Evolutionary conservation across 1,284 basidiomycete genomes (phyloP).

Genomic region (Kwoniella shivajii): DNA sequence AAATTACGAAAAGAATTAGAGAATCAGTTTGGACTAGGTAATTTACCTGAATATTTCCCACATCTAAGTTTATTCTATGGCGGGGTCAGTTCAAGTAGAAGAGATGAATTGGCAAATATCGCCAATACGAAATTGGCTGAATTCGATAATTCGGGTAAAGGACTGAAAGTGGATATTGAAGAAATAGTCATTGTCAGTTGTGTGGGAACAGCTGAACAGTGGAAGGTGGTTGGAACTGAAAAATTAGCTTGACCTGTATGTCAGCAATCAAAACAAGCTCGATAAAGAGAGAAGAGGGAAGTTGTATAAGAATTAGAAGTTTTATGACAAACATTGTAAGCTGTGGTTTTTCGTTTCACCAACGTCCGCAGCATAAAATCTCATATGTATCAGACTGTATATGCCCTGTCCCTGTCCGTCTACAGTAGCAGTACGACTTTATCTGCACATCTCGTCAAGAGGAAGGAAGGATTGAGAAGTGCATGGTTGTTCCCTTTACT

Average conservation of each 20-base stretch:
- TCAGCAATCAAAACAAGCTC: neutral
- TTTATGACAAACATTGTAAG: no score
- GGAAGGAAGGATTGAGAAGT: no score
- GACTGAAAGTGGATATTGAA: constrained; percentile 8
- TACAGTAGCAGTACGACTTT: no score
- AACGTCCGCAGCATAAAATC: no score
- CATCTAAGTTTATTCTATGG: constrained; percentile 45
- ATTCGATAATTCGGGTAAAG: neutral
- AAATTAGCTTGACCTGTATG: neutral
- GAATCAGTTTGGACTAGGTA: constrained; percentile 6
- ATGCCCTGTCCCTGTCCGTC: no score
- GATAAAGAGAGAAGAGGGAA: no score
- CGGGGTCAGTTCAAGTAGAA: constrained; percentile 19
- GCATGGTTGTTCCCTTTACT: no score
- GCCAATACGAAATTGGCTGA: constrained; percentile 10
- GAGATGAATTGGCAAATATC: constrained; percentile 26
- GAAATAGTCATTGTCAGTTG: constrained; percentile 18
- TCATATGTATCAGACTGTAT: no score
- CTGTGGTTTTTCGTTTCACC: no score
- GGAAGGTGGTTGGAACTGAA: constrained; percentile 14
- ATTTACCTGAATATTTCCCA: constrained; percentile 34
- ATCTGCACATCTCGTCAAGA: no score
- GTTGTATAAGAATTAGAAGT: no score
- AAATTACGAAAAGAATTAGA: constrained; percentile 22
- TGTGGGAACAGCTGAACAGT: constrained; percentile 14